Conservation (phyloP, 2,329 filamentous ascomycete genomes). For the Alternaria consortialis region DNA sequence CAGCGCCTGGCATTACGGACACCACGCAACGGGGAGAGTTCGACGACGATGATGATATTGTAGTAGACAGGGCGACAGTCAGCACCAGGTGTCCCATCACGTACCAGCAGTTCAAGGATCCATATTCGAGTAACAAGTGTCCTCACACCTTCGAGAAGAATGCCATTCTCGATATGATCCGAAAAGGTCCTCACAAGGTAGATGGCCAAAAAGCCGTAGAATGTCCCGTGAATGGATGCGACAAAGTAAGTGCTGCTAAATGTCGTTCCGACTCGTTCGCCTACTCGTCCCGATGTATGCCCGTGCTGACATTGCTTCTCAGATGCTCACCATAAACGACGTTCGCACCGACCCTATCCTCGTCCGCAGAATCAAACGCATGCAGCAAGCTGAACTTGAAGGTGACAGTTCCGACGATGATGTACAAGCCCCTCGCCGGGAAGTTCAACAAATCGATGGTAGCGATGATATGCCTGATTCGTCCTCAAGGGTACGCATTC, state of each 20-base stretch:
- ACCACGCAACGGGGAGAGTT: conserved; percentile 39
- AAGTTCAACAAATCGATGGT: conserved; percentile 1
- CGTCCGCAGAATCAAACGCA: conserved; percentile 49
- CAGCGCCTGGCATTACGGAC: conserved; percentile 53
- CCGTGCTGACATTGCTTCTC: conserved; percentile 8
- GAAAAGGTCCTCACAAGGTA: conserved; percentile 29
- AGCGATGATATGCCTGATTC: conserved; percentile 1
- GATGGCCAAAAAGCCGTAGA: conserved; percentile 51
- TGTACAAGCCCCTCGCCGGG: conserved; percentile 14
- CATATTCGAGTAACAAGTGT: conserved; percentile 72
- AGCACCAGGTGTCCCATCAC: conserved; percentile 77
- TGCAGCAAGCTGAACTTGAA: conserved; percentile 41
- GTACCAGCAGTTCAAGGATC: conserved; percentile 69
- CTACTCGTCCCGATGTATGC: background rate
- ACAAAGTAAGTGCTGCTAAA: conserved; percentile 48
- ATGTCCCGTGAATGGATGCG: conserved; percentile 74
- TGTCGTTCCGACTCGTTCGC: background rate
- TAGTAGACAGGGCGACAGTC: conserved; percentile 69
- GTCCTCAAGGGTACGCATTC: conserved; percentile 10
- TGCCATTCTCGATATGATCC: conserved; percentile 67
- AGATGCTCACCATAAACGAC: conserved; percentile 45
- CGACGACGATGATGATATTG: conserved; percentile 72
- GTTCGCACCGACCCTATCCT: conserved; percentile 44
- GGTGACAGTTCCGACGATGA: conserved; percentile 39
- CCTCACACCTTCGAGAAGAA: conserved; percentile 76